Percentiles rank a stretch among this genome's conserved stretches.
phyloP scores from a whole-genome alignment of 140 eudicot species.

The Eryngium alpinum region DNA sequence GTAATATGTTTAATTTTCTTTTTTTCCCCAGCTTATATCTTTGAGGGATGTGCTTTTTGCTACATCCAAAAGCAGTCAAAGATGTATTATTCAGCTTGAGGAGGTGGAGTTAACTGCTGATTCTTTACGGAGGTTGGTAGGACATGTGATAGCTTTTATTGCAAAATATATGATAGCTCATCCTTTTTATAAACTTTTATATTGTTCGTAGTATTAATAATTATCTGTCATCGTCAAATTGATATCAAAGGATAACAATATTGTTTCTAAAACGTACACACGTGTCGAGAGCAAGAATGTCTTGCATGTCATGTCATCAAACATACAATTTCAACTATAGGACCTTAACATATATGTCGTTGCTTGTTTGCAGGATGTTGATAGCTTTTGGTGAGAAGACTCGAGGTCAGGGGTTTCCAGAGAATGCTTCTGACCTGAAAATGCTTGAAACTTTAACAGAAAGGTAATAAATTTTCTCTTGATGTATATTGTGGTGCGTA shows the following conservation, averaged over 20 bases:
- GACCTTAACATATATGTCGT: constrained; percentile 1
- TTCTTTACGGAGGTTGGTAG: constrained; percentile 95
- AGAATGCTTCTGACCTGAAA: constrained; percentile 76
- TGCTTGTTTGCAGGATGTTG: constrained; percentile 66
- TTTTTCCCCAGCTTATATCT: constrained; percentile 48
- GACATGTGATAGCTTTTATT: background rate
- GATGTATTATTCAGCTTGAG: constrained; percentile 85
- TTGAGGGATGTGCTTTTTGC: constrained; percentile 95
- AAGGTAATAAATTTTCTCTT: constrained; percentile 45
- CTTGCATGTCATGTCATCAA: background rate
- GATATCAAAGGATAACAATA: background rate
- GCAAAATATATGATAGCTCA: background rate
- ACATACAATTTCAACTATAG: background rate
- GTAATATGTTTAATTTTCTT: background rate
- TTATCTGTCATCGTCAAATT: background rate
- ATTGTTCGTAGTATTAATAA: background rate
- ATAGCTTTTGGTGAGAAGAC: constrained; percentile 89
- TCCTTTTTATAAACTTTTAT: background rate
- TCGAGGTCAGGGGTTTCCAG: constrained; percentile 73
- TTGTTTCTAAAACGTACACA: background rate
- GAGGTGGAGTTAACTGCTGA: constrained; percentile 91
- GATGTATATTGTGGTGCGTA: too few species aligned
- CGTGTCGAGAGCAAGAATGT: background rate
- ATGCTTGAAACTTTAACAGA: constrained; percentile 92
- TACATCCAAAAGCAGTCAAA: constrained; percentile 90